Conservation (phyloP, 2,329 filamentous ascomycete genomes). For the Colletotrichum truncatum region DNA sequence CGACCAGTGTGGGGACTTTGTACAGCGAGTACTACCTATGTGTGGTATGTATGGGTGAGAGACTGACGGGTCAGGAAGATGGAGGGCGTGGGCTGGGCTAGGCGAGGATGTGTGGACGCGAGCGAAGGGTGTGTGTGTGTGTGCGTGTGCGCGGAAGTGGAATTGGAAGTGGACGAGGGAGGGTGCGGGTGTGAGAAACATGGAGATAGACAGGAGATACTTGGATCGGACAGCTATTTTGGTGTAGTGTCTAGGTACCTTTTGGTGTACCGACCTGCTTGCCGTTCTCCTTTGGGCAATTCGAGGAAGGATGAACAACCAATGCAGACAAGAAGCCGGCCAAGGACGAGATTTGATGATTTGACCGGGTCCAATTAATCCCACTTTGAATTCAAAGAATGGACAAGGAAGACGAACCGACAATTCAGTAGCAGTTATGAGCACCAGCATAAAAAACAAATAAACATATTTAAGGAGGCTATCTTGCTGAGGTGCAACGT, state of each 20-base stretch:
- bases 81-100: neutral
- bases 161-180: constrained; percentile 14
- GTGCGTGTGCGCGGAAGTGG: constrained; percentile 7
- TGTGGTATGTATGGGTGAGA: neutral
- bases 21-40: neutral
- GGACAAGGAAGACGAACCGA: neutral
- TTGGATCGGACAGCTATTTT: too few species aligned
- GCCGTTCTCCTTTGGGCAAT: neutral
- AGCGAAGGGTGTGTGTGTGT: neutral
- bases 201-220: neutral
- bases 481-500: too few species aligned
- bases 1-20: constrained; percentile 17
- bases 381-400: constrained; percentile 10
- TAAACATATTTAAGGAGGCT: too few species aligned
- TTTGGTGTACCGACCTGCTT: neutral
- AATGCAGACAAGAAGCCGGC: constrained; percentile 4
- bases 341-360: constrained; percentile 1
- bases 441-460: too few species aligned
- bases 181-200: neutral
- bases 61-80: neutral
- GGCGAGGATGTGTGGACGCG: neutral
- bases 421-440: too few species aligned
- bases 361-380: constrained; percentile 1
- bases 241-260: neutral
- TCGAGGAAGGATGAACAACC: neutral